Conservation (phyloP, 1,284 basidiomycete species). For the Boletellus sp. region DNA sequence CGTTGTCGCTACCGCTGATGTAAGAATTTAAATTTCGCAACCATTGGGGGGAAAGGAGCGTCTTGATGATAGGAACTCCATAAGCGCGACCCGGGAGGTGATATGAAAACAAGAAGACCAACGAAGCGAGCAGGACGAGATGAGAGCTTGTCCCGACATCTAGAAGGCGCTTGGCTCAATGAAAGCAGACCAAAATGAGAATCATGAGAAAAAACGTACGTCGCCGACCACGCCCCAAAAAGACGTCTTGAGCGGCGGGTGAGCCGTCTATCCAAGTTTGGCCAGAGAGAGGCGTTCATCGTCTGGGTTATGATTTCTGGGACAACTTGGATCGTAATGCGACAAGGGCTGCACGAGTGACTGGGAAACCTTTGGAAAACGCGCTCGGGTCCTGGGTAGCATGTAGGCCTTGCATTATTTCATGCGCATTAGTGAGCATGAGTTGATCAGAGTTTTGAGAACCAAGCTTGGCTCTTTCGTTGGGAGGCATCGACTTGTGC, state of each 20-base stretch:
- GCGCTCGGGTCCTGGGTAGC: conserved; percentile 15
- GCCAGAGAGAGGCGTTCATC: conserved; percentile 59
- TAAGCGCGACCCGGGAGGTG: conserved; percentile 63
- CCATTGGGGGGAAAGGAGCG: conserved; percentile 51
- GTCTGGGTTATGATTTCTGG: conserved; percentile 27
- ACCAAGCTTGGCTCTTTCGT: conserved; percentile 16
- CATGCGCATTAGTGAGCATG: conserved; percentile 18
- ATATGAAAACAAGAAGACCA: conserved; percentile 57
- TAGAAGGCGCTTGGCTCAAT: conserved; percentile 22
- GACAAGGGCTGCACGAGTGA: conserved; percentile 38
- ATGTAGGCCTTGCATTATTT: conserved; percentile 23
- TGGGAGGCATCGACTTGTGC: conserved; percentile 11
- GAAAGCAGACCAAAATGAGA: conserved; percentile 3
- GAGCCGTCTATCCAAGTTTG: conserved; percentile 58
- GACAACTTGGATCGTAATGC: conserved; percentile 37
- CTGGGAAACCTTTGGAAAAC: conserved; percentile 24
- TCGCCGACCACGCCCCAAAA: conserved; percentile 56
- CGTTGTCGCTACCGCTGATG: conserved; percentile 56
- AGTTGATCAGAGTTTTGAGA: conserved; percentile 2
- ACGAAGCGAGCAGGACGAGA: conserved; percentile 54
- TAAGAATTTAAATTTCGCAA: conserved; percentile 56
- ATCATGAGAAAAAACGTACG: conserved; percentile 33
- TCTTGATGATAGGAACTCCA: conserved; percentile 58
- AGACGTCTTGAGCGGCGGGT: conserved; percentile 57
- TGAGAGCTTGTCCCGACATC: conserved; percentile 39